Percentiles rank a stretch among this genome's conserved stretches.
Evolutionary conservation across 2,329 filamentous ascomycete genomes (phyloP).

Genomic region (Pseudogymnoascus sp.): DNA sequence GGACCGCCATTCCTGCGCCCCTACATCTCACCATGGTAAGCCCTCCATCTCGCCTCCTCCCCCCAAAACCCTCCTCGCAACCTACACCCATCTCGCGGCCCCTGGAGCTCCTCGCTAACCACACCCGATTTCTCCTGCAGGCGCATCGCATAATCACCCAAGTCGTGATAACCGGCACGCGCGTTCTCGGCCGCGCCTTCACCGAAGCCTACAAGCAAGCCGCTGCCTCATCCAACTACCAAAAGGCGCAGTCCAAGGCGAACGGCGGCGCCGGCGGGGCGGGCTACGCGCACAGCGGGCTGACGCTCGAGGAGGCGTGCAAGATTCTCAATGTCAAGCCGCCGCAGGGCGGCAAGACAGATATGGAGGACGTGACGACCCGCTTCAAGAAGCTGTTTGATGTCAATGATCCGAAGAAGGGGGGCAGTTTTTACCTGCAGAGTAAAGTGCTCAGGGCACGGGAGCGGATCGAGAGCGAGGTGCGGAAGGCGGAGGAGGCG

Average conservation of each 20-base stretch:
- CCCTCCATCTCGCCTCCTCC: not conserved
- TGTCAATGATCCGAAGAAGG: slow-evolving; percentile 87
- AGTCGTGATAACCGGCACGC: slow-evolving; percentile 82
- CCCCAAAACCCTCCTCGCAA: not conserved
- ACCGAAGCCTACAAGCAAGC: slow-evolving; percentile 94
- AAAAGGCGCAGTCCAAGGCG: slow-evolving; percentile 60
- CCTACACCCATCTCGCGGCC: not conserved
- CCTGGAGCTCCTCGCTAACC: not conserved
- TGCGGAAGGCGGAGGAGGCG: slow-evolving; percentile 64
- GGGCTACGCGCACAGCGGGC: slow-evolving; percentile 54
- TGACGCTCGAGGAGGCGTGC: slow-evolving; percentile 94
- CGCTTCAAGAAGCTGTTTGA: slow-evolving; percentile 95
- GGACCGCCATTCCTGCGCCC: slow-evolving; percentile 1
- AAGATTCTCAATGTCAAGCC: slow-evolving; percentile 95
- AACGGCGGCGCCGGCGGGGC: slow-evolving; percentile 38
- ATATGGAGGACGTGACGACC: slow-evolving; percentile 71
- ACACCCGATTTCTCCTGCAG: slow-evolving; percentile 37
- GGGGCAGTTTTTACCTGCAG: slow-evolving; percentile 95
- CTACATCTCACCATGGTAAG: not conserved
- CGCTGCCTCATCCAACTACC: slow-evolving; percentile 75
- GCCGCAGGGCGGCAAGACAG: slow-evolving; percentile 67
- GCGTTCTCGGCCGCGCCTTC: slow-evolving; percentile 89
- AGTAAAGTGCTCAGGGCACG: slow-evolving; percentile 91
- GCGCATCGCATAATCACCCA: slow-evolving; percentile 92
- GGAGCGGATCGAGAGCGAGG: slow-evolving; percentile 85